These are phyloP conservation scores for Parasarocladium wereldwijsianum DNA, from an alignment of 2,329 filamentous ascomycete genomes.

Conservation along the genomic window DNA sequence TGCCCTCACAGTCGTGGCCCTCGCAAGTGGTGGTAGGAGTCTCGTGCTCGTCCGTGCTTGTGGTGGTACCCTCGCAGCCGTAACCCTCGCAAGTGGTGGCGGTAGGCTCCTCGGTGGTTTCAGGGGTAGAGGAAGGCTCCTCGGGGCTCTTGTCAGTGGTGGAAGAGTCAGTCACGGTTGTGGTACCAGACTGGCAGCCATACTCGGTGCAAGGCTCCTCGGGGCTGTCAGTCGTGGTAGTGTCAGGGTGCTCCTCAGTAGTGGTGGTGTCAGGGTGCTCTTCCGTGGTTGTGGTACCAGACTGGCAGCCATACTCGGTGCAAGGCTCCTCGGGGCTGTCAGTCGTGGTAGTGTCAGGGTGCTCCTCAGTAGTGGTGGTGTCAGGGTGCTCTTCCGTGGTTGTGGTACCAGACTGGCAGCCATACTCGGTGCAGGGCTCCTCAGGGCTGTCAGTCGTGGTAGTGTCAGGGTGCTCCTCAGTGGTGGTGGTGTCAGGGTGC, in stretches of 20 bases:
- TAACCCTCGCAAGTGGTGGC: slow-evolving; percentile 12
- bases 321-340: not conserved
- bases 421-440: not conserved
- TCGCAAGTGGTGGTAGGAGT: slow-evolving; percentile 1
- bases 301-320: not conserved
- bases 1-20: slow-evolving; percentile 15
- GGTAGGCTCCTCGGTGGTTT: slow-evolving; percentile 9
- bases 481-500: slow-evolving; percentile 1
- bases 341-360: not conserved
- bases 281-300: too few relatives aligned
- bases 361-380: not conserved
- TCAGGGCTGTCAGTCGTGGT: not conserved
- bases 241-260: too few relatives aligned
- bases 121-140: slow-evolving; percentile 5
- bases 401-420: too few relatives aligned
- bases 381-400: not conserved
- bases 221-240: not conserved
- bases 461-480: too few relatives aligned
- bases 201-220: slow-evolving; percentile 8
- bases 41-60: not conserved
- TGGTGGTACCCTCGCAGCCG: slow-evolving; percentile 2
- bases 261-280: slow-evolving; percentile 8
- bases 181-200: slow-evolving; percentile 8
- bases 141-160: too few relatives aligned
- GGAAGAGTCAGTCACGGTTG: too few relatives aligned